Conservation (phyloP, 2,329 filamentous ascomycete species). For the Juglanconis juglandina region DNA sequence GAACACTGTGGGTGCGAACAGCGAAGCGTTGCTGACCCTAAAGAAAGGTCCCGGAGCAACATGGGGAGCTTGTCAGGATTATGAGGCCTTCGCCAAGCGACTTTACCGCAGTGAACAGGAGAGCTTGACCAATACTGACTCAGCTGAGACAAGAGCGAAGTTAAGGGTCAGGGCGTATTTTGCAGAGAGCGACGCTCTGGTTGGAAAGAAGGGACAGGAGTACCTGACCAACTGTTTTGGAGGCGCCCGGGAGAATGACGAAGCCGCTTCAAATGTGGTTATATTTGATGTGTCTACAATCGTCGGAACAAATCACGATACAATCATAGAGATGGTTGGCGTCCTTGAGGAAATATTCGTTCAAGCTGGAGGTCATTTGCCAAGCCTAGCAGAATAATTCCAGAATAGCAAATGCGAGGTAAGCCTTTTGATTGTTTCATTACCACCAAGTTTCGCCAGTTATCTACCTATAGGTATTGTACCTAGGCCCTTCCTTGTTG, state of each 20-base stretch:
- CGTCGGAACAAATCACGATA: conserved; percentile 3
- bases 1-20: conserved; percentile 12
- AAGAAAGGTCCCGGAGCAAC: conserved; percentile 9
- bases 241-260: neutral
- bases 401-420: too few relatives aligned
- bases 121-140: neutral
- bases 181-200: conserved; percentile 12
- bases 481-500: too few relatives aligned
- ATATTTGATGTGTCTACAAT: neutral
- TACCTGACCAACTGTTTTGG: conserved; percentile 12
- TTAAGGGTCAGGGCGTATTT: conserved; percentile 9
- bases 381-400: neutral
- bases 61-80: conserved; percentile 13
- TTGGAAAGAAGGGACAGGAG: conserved; percentile 6
- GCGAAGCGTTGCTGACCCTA: conserved; percentile 10
- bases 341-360: conserved; percentile 5
- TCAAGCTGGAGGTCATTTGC: neutral
- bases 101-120: neutral
- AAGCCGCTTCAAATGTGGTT: neutral
- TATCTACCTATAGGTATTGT: too few relatives aligned
- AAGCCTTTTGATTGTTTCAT: too few relatives aligned
- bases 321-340: neutral
- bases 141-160: neutral
- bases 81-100: conserved; percentile 1
- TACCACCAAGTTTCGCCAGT: too few relatives aligned